phyloP scores from a whole-genome alignment of 164 flowering plant species.

The Saururus chinensis region DNA sequence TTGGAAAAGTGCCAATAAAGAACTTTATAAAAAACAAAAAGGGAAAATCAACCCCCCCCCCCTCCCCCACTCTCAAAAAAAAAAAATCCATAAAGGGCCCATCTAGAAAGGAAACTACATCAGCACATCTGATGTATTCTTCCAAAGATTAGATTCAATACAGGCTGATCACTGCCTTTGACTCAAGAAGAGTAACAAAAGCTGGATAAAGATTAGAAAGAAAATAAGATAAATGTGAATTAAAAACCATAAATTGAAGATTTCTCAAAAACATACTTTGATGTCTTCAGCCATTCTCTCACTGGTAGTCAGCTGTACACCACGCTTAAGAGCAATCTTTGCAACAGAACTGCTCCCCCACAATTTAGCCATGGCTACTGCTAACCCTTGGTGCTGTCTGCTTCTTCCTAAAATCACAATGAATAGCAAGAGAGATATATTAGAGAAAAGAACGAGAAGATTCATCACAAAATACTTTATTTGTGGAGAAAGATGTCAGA shows the following conservation, averaged over 20 bases:
- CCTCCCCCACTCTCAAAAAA: too few species aligned
- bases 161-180: not conserved
- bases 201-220: not conserved
- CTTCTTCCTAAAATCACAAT: slow-evolving; percentile 54
- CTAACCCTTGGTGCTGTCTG: slow-evolving; percentile 86
- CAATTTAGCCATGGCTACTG: slow-evolving; percentile 70
- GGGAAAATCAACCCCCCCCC: not conserved
- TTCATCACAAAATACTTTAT: not conserved
- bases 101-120: too few species aligned
- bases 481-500: not conserved
- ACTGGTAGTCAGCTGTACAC: slow-evolving; percentile 77
- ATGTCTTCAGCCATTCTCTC: slow-evolving; percentile 96
- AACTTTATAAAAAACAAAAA: too few species aligned
- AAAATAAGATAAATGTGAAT: too few species aligned
- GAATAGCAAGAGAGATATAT: not conserved
- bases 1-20: not conserved
- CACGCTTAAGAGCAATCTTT: slow-evolving; percentile 87
- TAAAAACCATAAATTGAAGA: not conserved
- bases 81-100: not conserved
- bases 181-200: not conserved
- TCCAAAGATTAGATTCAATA: too few species aligned
- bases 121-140: too few species aligned
- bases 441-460: slow-evolving; percentile 1
- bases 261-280: slow-evolving; percentile 37
- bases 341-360: slow-evolving; percentile 88